A percentile compares a stretch with the other conserved stretches of the same genome.
Evolutionary conservation across 1,284 basidiomycete species (phyloP).

Genomic region (Naganishia sp.): DNA sequence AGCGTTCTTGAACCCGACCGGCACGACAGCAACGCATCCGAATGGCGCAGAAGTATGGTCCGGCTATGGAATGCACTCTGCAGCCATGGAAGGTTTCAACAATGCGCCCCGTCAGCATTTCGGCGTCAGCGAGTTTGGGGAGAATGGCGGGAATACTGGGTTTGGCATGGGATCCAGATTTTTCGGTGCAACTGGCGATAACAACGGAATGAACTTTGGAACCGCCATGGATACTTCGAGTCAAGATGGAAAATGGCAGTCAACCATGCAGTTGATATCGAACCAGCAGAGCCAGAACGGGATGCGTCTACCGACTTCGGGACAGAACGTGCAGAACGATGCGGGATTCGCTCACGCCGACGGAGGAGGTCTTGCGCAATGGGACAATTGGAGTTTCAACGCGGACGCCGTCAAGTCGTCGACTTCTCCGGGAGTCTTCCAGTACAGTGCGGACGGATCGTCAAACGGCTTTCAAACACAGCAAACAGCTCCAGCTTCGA

Average conservation of each 20-base stretch:
- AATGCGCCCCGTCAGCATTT: constrained; percentile 17
- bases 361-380: constrained; percentile 26
- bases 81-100: constrained; percentile 31
- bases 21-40: constrained; percentile 44
- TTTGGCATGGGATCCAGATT: constrained; percentile 24
- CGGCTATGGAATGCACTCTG: constrained; percentile 39
- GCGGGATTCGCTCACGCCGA: constrained; percentile 24
- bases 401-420: constrained; percentile 14
- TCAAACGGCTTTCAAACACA: constrained; percentile 24
- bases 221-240: neutral
- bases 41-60: constrained; percentile 50
- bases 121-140: neutral
- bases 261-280: constrained; percentile 7
- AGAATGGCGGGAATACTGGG: constrained; percentile 22
- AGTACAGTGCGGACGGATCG: constrained; percentile 36
- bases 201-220: constrained; percentile 16
- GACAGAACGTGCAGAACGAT: constrained; percentile 1
- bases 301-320: neutral
- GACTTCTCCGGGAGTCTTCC: constrained; percentile 13
- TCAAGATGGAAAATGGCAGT: constrained; percentile 16
- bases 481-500: constrained; percentile 8
- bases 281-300: constrained; percentile 7
- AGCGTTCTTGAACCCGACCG: constrained; percentile 41
- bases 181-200: neutral
- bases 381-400: constrained; percentile 32